Conservation (phyloP, 306 rosid genomes). For the Vachellia pachyceras region DNA sequence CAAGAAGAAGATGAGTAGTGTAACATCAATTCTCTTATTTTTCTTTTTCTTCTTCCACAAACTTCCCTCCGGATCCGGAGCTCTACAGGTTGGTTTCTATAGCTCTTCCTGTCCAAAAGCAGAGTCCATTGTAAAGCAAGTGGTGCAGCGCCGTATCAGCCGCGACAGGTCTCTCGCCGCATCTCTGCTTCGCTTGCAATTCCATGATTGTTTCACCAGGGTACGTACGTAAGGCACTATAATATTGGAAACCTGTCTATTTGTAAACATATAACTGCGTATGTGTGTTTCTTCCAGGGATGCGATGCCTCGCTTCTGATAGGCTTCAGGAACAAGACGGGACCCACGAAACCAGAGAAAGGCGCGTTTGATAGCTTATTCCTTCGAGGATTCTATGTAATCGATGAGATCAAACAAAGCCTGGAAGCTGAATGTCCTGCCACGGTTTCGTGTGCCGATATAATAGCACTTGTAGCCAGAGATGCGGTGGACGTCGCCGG, state of each 20-base stretch:
- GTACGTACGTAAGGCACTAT: neutral
- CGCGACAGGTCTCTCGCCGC: constrained; percentile 19
- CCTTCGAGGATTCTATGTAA: constrained; percentile 43
- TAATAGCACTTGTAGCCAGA: constrained; percentile 49
- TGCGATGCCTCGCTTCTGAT: constrained; percentile 54
- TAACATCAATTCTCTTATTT: neutral
- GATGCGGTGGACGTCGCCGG: constrained; percentile 40
- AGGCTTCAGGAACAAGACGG: constrained; percentile 1
- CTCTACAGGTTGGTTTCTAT: constrained; percentile 42
- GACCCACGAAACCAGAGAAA: constrained; percentile 25
- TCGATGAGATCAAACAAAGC: constrained; percentile 38
- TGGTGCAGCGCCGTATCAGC: constrained; percentile 5
- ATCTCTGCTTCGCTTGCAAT: constrained; percentile 24
- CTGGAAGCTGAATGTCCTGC: constrained; percentile 49
- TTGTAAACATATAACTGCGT: no score
- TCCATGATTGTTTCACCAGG: constrained; percentile 24
- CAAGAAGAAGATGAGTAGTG: neutral
- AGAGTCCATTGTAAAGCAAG: constrained; percentile 5
- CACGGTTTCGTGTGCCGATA: constrained; percentile 53
- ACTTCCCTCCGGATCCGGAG: constrained; percentile 37
- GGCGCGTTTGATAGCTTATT: constrained; percentile 32
- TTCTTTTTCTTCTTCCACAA: constrained; percentile 13
- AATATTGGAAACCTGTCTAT: no score
- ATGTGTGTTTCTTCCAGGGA: constrained; percentile 25
- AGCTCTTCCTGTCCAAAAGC: constrained; percentile 17